These are phyloP conservation scores for Cyamopsis tetragonoloba DNA, from an alignment of 306 rosid species.

Conservation along the genomic window DNA sequence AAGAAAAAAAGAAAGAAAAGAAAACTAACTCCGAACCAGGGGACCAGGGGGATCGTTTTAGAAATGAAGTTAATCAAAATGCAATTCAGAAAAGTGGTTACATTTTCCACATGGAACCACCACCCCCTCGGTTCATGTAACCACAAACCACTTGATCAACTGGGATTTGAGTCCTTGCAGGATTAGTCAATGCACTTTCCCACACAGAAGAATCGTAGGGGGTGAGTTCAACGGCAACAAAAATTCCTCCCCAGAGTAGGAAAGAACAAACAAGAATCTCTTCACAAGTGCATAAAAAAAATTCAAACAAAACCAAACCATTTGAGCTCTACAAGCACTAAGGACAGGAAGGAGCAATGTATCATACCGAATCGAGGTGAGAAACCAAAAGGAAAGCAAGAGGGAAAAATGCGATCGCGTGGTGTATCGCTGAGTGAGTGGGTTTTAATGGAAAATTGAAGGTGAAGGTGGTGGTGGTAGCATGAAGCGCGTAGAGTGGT, in stretches of 20 bases:
- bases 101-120: constrained; percentile 14
- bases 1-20: neutral
- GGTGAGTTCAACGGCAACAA: neutral
- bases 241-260: neutral
- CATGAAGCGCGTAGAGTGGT: neutral
- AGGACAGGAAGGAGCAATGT: neutral
- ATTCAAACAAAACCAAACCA: neutral
- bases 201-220: neutral
- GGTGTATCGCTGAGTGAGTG: neutral
- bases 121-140: neutral
- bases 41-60: neutral
- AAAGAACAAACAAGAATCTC: neutral
- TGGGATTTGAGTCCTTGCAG: neutral
- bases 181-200: neutral
- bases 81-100: neutral
- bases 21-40: neutral
- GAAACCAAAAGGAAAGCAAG: neutral
- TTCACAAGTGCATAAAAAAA: neutral
- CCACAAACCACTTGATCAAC: neutral
- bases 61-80: neutral
- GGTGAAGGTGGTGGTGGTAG: neutral
- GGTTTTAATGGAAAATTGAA: neutral
- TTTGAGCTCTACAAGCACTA: neutral
- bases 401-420: constrained; percentile 15
- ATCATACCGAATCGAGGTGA: constrained; percentile 16